Evolutionary conservation across 179 eudicot species (phyloP).

Genomic region (Silene noctiflora): DNA sequence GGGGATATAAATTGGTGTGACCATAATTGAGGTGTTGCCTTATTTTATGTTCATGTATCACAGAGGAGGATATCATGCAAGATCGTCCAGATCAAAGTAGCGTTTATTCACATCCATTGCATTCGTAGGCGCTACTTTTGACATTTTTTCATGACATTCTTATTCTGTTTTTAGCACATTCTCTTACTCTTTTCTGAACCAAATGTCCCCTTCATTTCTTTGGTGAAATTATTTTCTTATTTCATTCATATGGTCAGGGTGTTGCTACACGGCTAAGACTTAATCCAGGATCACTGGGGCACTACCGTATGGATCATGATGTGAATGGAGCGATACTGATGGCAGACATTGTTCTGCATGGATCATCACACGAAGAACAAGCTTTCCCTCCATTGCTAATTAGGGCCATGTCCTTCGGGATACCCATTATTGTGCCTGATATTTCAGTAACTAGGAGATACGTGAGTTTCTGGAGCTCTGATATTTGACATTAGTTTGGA

Average conservation of each 20-base stretch:
- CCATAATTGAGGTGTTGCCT: too few species aligned
- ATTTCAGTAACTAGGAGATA: slow-evolving; percentile 61
- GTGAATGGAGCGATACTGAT: slow-evolving; percentile 62
- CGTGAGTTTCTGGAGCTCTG: slow-evolving; percentile 44
- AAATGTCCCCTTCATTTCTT: background rate
- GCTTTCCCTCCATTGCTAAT: slow-evolving; percentile 74
- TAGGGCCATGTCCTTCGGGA: slow-evolving; percentile 80
- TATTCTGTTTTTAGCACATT: too few species aligned
- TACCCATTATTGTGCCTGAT: slow-evolving; percentile 78
- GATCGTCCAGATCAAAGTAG: background rate
- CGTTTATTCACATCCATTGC: background rate
- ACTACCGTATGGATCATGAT: slow-evolving; percentile 67
- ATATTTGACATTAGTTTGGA: slow-evolving; percentile 7
- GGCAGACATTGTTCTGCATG: slow-evolving; percentile 82
- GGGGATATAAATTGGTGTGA: too few species aligned
- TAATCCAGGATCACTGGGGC: slow-evolving; percentile 62
- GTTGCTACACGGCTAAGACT: slow-evolving; percentile 62
- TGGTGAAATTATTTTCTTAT: background rate
- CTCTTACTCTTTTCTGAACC: too few species aligned
- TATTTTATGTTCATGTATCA: too few species aligned
- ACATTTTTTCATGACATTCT: background rate
- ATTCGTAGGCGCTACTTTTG: slow-evolving; percentile 1
- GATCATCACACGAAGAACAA: slow-evolving; percentile 82
- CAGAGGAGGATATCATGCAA: too few species aligned
- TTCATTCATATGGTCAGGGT: slow-evolving; percentile 44